These are phyloP conservation scores for Phytophthora syringae DNA, from an alignment of 352 stramenopile species.

Conservation along the genomic window DNA sequence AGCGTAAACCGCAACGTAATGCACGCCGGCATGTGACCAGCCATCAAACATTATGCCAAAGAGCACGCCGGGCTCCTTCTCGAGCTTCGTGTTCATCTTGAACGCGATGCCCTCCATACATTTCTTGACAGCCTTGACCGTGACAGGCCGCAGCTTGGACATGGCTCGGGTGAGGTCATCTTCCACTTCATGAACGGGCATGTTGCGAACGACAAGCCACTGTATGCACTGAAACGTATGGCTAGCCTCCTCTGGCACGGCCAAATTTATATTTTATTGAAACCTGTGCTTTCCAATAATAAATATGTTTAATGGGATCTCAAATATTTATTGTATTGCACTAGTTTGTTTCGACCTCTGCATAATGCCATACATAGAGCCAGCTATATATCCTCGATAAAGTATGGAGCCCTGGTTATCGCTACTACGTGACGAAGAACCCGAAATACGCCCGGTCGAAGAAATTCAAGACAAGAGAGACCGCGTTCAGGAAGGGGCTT, in stretches of 20 bases:
- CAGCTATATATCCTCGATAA: too few species aligned
- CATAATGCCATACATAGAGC: too few species aligned
- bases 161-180: not conserved
- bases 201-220: conserved; percentile 5
- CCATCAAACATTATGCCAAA: not conserved
- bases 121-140: not conserved
- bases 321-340: too few species aligned
- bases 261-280: not conserved
- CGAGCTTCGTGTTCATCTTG: not conserved
- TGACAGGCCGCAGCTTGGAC: not conserved
- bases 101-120: not conserved
- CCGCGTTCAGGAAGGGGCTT: too few species aligned
- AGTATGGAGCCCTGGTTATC: too few species aligned
- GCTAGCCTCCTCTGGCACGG: conserved; percentile 1
- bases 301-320: too few species aligned
- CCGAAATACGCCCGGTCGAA: too few species aligned
- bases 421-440: too few species aligned
- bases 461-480: too few species aligned
- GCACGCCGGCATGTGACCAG: not conserved
- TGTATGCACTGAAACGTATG: conserved; percentile 11
- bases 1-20: not conserved
- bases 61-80: not conserved
- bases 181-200: conserved; percentile 12
- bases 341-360: not conserved
- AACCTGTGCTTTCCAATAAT: too few species aligned